Conservation (phyloP, 495 filamentous ascomycete species). For the Rhypophila decipiens region DNA sequence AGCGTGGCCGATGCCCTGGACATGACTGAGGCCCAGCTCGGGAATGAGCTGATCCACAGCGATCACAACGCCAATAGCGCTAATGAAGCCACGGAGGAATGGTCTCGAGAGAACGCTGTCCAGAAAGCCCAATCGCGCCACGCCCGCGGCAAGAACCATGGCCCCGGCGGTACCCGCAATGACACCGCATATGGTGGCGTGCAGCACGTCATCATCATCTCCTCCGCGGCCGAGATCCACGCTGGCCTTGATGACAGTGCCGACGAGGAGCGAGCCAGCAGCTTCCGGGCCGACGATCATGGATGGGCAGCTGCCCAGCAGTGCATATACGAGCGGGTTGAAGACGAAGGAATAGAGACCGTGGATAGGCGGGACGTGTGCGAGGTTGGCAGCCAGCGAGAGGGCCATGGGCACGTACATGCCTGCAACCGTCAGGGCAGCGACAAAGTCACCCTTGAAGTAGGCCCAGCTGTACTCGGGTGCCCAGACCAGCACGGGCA, state of each 20-base stretch:
- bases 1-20: constrained; percentile 61
- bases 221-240: constrained; percentile 61
- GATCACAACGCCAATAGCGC: constrained; percentile 92
- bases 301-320: constrained; percentile 83
- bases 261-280: constrained; percentile 83
- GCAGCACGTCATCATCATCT: constrained; percentile 63
- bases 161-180: constrained; percentile 80
- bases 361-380: constrained; percentile 86
- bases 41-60: constrained; percentile 90
- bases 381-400: constrained; percentile 88
- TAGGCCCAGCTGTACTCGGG: constrained; percentile 74
- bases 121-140: constrained; percentile 83
- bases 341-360: constrained; percentile 95
- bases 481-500: constrained; percentile 87
- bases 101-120: constrained; percentile 91
- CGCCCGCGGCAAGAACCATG: constrained; percentile 76
- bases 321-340: constrained; percentile 80
- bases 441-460: constrained; percentile 78
- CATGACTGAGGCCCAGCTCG: constrained; percentile 69
- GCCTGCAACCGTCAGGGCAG: constrained; percentile 83
- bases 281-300: constrained; percentile 97
- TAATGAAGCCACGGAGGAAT: constrained; percentile 92
- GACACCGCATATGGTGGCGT: constrained; percentile 81
- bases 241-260: constrained; percentile 73
- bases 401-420: constrained; percentile 98